Evolutionary conservation across 257 asterid genomes (phyloP), one percentile per base, ranked within the genome.

Genomic region (Solanum bulbocastanum): DNA sequence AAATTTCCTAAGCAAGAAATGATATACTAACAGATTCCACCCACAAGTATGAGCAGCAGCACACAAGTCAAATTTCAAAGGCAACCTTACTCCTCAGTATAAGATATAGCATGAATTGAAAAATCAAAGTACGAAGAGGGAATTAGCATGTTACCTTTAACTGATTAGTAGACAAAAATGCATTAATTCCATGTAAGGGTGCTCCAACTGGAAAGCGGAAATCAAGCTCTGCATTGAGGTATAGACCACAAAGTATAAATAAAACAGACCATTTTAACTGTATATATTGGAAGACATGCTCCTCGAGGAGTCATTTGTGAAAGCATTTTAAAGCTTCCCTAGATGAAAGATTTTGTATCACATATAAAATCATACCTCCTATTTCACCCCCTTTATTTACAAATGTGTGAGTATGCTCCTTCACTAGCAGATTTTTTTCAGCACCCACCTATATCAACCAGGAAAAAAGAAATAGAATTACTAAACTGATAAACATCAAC

Each of bases 401-500:
- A 76, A 97, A 97, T 69, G 98, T 96, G 94, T 97, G 99, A 89
- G 97, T 95, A 86, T 97, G 99, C 84, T 97, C 98, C 94, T 97
- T 97, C 88, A 95, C 98, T 12, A 97, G 98, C 85, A 97, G 92
- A 90, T 97, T 97, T 89, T 93, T 93, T 2, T 96, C 98, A 86
- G 98, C 99, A 58, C 99, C 99, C 16, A 97, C 99, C 99, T 96
- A 88, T 49, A 78, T 37, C 49, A 68, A 73, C 32, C 75, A 88
- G 91, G 72, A 35, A 65, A 89, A 89, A 37, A 88, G 76, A 79
- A 85, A 58, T 33, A 23, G 60, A 56, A 78, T 69, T 46, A 83
- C 71, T 42, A 11, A 44, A 58, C 22, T 62, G 27, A 40, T 35
- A 65, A 86, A 68, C 75, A 52, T 49, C 44, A 49, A 32, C 32